Base-by-base conservation (phyloP, 1,139 yeast genomes). In the Diutina ranongensis region DNA sequence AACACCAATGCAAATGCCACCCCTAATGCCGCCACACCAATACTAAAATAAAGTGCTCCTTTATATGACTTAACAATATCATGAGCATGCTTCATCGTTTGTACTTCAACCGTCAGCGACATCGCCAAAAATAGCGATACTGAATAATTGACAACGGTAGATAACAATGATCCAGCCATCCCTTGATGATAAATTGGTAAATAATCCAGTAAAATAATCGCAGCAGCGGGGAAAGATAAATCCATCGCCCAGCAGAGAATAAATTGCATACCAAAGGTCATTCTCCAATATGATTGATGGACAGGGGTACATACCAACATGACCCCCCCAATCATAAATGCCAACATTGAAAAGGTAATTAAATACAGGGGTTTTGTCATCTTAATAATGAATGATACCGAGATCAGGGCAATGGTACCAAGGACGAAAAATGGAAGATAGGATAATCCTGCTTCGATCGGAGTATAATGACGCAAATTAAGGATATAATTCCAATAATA, bases 101-200 rank as follows among this genome's bases (percentile, higher is more conserved):
- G 64, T 1, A 57, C 55, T 51, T 76, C 78, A 3, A 76, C 80
- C 0, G 81, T 72, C 2, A 83, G 83, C 2, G 85, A 81, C 44
- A 80, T 59, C 1, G 85, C 85, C 42, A 80, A 67, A 1, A 83
- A 83, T 27, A 80, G 60, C 0, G 84, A 72, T 42, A 80, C 76
- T 13, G 83, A 72, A 55, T 80, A 80, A 56, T 80, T 79, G 33
- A 78, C 78, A 46, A 72, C 68, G 0, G 85, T 78, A 3, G 77
- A 70, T 2, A 80, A 77, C 47, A 80, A 62, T 0, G 84, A 76
- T 0, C 81, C 86, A 0, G 85, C 83, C 46, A 78, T 67, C 3
- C 86, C 87, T 55, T 80, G 86, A 49, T 74, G 71, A 20, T 69
- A 60, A 42, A 63, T 58, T 0, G 83, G 82, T 31, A 80, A 64